Percentiles rank a stretch among this genome's conserved stretches.
These are phyloP conservation scores for Ascochyta clinopodiicola DNA, from an alignment of 2,329 filamentous ascomycete species.

Conservation along the genomic window DNA sequence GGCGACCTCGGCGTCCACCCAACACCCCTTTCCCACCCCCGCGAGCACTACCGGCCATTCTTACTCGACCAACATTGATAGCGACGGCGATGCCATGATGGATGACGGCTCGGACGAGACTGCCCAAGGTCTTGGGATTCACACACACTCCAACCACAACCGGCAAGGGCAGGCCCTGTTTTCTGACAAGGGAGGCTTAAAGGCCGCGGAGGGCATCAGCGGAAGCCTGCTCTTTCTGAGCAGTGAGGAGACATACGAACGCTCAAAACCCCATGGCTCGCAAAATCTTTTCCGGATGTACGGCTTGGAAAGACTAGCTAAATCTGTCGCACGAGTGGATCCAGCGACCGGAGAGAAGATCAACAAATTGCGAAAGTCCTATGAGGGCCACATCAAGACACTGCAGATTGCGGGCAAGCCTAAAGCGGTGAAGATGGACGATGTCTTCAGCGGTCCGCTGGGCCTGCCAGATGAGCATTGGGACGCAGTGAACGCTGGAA, in stretches of 20 bases:
- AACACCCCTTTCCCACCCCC: constrained; percentile 47
- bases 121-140: constrained; percentile 36
- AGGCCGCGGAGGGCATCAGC: constrained; percentile 39
- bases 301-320: constrained; percentile 61
- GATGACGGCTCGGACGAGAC: constrained; percentile 42
- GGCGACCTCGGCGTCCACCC: constrained; percentile 37
- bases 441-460: constrained; percentile 44
- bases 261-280: constrained; percentile 62
- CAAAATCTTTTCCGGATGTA: constrained; percentile 67
- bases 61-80: constrained; percentile 44
- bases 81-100: constrained; percentile 54
- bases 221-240: constrained; percentile 46
- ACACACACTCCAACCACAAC: constrained; percentile 56
- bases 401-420: constrained; percentile 58
- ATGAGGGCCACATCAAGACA: constrained; percentile 60
- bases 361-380: constrained; percentile 65
- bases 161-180: constrained; percentile 47
- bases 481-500: constrained; percentile 47
- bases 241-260: constrained; percentile 44
- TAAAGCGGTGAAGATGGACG: constrained; percentile 53
- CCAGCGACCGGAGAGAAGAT: constrained; percentile 70
- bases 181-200: constrained; percentile 33
- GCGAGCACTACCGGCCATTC: constrained; percentile 46
- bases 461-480: constrained; percentile 52
- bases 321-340: constrained; percentile 65